phyloP scores from a whole-genome alignment of 2,329 filamentous ascomycete species.

The Venturia pyrina region DNA sequence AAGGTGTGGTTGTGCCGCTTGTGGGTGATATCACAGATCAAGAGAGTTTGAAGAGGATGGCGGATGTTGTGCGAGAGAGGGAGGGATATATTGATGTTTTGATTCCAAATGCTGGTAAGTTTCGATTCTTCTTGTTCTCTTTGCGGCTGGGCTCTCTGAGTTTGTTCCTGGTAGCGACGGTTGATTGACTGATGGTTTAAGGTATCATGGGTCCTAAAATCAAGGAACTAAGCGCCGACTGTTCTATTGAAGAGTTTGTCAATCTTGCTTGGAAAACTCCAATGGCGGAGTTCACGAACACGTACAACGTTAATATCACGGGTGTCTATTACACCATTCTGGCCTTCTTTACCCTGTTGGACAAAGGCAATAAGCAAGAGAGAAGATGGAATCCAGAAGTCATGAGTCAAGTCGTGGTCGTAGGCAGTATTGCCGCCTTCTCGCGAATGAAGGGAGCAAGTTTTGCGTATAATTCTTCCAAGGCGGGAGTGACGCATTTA shows the following conservation, averaged over 20 bases:
- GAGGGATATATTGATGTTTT: constrained; percentile 41
- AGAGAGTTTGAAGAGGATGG: constrained; percentile 30
- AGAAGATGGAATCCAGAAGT: constrained; percentile 2
- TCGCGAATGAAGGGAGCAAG: constrained; percentile 28
- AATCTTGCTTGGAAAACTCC: constrained; percentile 8
- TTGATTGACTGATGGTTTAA: constrained; percentile 18
- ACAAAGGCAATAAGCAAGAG: constrained; percentile 31
- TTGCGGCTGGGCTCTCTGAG: not conserved
- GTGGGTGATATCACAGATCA: constrained; percentile 34
- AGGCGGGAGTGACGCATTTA: constrained; percentile 33
- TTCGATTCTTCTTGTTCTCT: too few relatives aligned
- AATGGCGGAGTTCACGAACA: constrained; percentile 6
- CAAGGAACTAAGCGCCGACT: not conserved
- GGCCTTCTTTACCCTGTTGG: constrained; percentile 32
- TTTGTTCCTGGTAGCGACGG: constrained; percentile 16
- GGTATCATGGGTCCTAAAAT: constrained; percentile 9
- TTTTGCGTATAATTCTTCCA: constrained; percentile 34
- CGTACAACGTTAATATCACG: constrained; percentile 24
- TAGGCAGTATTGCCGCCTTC: constrained; percentile 11
- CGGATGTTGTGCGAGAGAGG: constrained; percentile 31
- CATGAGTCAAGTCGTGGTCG: constrained; percentile 9
- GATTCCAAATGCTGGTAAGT: constrained; percentile 40
- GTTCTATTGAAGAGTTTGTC: constrained; percentile 10
- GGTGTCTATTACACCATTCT: constrained; percentile 30
- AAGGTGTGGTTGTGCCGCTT: constrained; percentile 28